phyloP scores from a whole-genome alignment of 1,284 basidiomycete genomes.

The Flammula alnicola region DNA sequence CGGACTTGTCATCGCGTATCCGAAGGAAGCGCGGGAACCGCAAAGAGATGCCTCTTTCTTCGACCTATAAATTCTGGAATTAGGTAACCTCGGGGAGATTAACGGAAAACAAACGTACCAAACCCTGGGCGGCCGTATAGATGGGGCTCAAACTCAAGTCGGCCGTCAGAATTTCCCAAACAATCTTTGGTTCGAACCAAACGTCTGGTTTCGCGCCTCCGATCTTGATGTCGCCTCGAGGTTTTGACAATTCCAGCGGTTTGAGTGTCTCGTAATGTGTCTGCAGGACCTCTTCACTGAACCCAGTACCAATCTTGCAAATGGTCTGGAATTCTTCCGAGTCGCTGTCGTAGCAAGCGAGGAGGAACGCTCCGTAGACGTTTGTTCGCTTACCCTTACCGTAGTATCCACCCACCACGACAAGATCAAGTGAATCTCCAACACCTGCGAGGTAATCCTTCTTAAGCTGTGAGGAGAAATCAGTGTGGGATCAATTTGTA shows the following conservation, averaged over 20 bases:
- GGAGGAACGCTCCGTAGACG: conserved; percentile 94
- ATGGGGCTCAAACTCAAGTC: conserved; percentile 97
- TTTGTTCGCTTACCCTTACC: conserved; percentile 98
- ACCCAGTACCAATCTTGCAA: conserved; percentile 99
- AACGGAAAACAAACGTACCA: conserved; percentile 59
- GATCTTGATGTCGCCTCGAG: conserved; percentile 79
- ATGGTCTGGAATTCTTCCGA: conserved; percentile 93
- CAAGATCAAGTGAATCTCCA: conserved; percentile 96
- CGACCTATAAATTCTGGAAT: conserved; percentile 55
- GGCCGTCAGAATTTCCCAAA: conserved; percentile 98
- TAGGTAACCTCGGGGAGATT: neutral
- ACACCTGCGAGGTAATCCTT: conserved; percentile 98
- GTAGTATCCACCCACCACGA: conserved; percentile 96
- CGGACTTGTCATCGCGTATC: conserved; percentile 90
- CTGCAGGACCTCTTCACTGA: conserved; percentile 90
- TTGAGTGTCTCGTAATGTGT: conserved; percentile 85
- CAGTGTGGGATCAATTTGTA: neutral
- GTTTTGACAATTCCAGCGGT: conserved; percentile 72
- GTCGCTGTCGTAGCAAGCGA: conserved; percentile 93
- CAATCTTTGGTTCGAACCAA: conserved; percentile 94
- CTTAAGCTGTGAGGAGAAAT: conserved; percentile 69
- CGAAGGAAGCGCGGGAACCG: conserved; percentile 96
- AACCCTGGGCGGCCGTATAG: conserved; percentile 95
- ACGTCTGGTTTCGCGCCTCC: conserved; percentile 93
- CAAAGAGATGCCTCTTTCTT: conserved; percentile 89